phyloP scores from a whole-genome alignment of 169 alveolate genomes.

The Theileria orientalis region DNA sequence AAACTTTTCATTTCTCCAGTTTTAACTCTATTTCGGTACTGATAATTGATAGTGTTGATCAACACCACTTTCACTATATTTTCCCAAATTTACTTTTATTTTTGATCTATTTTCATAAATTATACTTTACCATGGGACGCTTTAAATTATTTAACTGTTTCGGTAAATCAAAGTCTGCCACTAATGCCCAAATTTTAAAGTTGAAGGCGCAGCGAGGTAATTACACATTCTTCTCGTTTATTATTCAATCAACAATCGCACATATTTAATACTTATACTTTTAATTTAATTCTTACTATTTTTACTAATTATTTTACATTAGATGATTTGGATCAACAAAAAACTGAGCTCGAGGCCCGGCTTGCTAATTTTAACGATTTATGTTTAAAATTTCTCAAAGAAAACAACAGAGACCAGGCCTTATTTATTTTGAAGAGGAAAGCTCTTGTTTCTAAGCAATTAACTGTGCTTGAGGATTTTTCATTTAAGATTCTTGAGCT shows the following conservation, averaged over 20 bases:
- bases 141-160: background rate
- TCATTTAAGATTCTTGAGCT: slow-evolving; percentile 25
- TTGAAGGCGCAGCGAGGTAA: slow-evolving; percentile 52
- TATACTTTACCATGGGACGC: background rate
- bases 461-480: slow-evolving; percentile 22
- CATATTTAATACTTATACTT: background rate
- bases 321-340: slow-evolving; percentile 41
- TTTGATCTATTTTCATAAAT: background rate
- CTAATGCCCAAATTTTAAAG: slow-evolving; percentile 19
- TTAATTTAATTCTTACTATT: background rate
- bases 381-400: background rate
- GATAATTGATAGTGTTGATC: background rate
- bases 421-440: slow-evolving; percentile 32
- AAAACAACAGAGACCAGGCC: slow-evolving; percentile 22
- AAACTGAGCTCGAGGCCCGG: slow-evolving; percentile 16
- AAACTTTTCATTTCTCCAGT: background rate
- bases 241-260: background rate
- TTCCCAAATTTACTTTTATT: too few species aligned
- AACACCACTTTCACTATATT: too few species aligned
- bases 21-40: background rate
- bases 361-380: slow-evolving; percentile 9
- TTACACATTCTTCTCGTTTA: background rate
- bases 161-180: background rate
- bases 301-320: background rate
- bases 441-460: slow-evolving; percentile 37